Percentiles rank a stretch among this genome's conserved stretches.
Evolutionary conservation across 2,329 filamentous ascomycete species (phyloP).

Genomic region (Cladosporium sp.): DNA sequence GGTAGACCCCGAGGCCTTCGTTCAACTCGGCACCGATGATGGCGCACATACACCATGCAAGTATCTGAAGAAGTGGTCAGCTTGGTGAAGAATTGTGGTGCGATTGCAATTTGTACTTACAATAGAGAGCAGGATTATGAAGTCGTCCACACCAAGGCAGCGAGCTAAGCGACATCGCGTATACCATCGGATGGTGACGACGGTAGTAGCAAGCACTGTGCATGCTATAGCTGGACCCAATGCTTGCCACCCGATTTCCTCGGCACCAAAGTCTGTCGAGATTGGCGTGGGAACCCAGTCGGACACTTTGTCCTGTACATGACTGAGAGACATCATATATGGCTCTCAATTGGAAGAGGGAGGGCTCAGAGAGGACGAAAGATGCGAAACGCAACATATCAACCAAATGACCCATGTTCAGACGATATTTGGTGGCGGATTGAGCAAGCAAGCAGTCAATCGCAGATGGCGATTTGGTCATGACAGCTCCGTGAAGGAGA

Average conservation of each 20-base stretch:
- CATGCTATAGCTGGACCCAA: slow-evolving; percentile 36
- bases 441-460: slow-evolving; percentile 3
- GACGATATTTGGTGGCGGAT: not conserved
- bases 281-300: slow-evolving; percentile 14
- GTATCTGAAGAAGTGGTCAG: slow-evolving; percentile 23
- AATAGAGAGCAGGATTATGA: slow-evolving; percentile 38
- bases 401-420: not conserved
- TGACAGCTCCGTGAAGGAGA: not conserved
- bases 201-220: slow-evolving; percentile 31
- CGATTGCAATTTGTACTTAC: slow-evolving; percentile 24
- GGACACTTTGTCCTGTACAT: not conserved
- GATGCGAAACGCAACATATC: not conserved
- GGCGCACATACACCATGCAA: slow-evolving; percentile 34
- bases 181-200: slow-evolving; percentile 38
- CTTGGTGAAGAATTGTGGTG: not conserved
- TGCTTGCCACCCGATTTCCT: slow-evolving; percentile 34
- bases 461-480: not conserved
- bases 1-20: slow-evolving; percentile 29
- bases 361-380: not conserved
- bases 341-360: not conserved
- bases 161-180: slow-evolving; percentile 35
- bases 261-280: slow-evolving; percentile 20
- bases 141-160: slow-evolving; percentile 39
- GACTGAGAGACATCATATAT: not conserved
- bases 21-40: slow-evolving; percentile 30